Base-by-base conservation (phyloP, 306 rosid species). In the Cyamopsis tetragonoloba region DNA sequence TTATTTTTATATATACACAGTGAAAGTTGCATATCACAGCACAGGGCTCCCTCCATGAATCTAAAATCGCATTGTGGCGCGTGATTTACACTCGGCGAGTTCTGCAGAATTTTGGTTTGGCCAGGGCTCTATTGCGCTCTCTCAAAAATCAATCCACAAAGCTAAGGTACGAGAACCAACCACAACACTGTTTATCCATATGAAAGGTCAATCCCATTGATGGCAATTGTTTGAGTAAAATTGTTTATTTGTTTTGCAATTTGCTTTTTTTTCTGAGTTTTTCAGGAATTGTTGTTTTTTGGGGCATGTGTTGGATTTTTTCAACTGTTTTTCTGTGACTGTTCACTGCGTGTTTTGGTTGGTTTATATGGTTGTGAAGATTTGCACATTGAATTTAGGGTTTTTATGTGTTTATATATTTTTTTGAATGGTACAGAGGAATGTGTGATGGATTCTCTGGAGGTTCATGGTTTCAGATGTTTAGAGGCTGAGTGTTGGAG, bases 401-500 rank as follows among this genome's bases (percentile, higher is more conserved):
- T 84, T 75, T 38, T 13, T 14, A n/a, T n/a, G n/a, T n/a, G n/a
- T 13, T 41, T 23, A n/a, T n/a, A n/a, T 3, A 39, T 44, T 19
- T 1, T 37, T 48, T 84, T 80, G 10, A 32, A 41, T 80, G 78
- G 22, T 43, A 34, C 75, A 76, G 83, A 54, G 67, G 64, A 81
- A 78, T 80, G 88, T 75, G 73, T 78, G 65, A 80, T 89, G 95
- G 79, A 68, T 79, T 85, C 55, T 77, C 19, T 41, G 55, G 73
- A 77, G 79, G 71, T 71, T 65, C 69, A 64, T 70, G 70, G 74
- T 65, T 54, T 80, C 70, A 67, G 64, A 65, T 75, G 66, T 34
- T 72, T 56, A 75, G 74, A 68, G n/a, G n/a, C n/a, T 71, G 44
- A 67, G 77, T 69, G 74, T 70, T 64, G 76, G 55, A 42, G 71